A percentile compares a stretch with the other conserved stretches of the same genome.
Conservation (phyloP, 805 yeast species). For the Metschnikowia similis region DNA sequence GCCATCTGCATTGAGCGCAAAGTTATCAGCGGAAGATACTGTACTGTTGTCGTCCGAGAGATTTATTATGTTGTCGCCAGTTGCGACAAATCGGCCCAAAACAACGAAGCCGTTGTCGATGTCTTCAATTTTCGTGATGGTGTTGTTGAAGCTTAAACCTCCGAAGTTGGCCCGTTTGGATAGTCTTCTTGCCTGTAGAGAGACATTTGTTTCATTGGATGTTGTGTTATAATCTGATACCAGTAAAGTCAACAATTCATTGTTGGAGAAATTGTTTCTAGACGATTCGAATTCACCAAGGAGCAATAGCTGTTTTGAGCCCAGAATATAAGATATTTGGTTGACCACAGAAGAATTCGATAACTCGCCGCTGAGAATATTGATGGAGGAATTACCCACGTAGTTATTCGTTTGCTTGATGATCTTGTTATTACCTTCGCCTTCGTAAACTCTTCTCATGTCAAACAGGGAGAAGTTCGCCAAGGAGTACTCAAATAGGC, state of each 20-base stretch:
- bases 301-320: constrained; percentile 28
- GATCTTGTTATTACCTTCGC: constrained; percentile 16
- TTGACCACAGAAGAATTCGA: constrained; percentile 15
- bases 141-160: constrained; percentile 29
- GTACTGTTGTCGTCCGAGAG: constrained; percentile 28
- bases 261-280: constrained; percentile 22
- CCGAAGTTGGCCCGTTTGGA: constrained; percentile 21
- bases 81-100: constrained; percentile 31
- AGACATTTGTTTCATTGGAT: constrained; percentile 25
- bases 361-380: constrained; percentile 28
- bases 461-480: constrained; percentile 51
- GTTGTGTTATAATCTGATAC: constrained; percentile 29
- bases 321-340: constrained; percentile 6
- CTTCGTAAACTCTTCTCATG: constrained; percentile 22
- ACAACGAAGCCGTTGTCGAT: constrained; percentile 22
- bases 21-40: constrained; percentile 24
- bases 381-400: constrained; percentile 40
- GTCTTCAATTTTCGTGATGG: constrained; percentile 22
- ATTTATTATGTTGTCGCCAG: constrained; percentile 17
- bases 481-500: constrained; percentile 77
- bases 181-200: constrained; percentile 6
- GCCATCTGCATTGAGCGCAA: constrained; percentile 34
- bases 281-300: constrained; percentile 46
- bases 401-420: constrained; percentile 30
- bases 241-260: constrained; percentile 25